These are phyloP conservation scores for Zelopaecilomyces penicillatus DNA, from an alignment of 2,329 filamentous ascomycete species.

Conservation along the genomic window DNA sequence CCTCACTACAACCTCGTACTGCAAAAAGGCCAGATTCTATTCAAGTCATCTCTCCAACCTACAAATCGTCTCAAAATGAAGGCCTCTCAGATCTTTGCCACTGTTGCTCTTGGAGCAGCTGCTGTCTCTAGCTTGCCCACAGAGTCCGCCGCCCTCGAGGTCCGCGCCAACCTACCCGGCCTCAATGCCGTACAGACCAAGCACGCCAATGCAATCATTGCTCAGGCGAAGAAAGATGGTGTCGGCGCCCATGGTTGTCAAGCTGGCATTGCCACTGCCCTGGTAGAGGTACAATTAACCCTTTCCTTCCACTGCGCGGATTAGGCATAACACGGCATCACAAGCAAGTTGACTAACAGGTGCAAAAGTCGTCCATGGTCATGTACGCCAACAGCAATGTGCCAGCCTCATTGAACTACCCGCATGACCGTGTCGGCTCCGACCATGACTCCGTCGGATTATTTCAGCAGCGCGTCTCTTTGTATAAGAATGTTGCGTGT, in stretches of 20 bases:
- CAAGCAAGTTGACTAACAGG: background rate
- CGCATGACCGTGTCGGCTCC: slow-evolving; percentile 13
- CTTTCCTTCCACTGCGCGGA: background rate
- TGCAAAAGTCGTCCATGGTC: slow-evolving; percentile 11
- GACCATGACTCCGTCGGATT: slow-evolving; percentile 16
- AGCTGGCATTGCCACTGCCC: slow-evolving; percentile 14
- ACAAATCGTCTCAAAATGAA: no score
- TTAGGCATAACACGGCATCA: background rate
- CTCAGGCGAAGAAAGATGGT: slow-evolving; percentile 8
- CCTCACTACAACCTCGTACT: no score
- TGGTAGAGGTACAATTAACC: slow-evolving; percentile 12
- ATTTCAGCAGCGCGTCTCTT: slow-evolving; percentile 16
- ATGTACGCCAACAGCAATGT: slow-evolving; percentile 14
- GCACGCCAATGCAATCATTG: slow-evolving; percentile 14
- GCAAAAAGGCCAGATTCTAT: no score
- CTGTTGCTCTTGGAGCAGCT: no score
- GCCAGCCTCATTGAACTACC: slow-evolving; percentile 12
- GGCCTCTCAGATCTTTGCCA: no score
- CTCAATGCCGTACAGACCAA: slow-evolving; percentile 12
- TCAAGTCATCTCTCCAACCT: no score
- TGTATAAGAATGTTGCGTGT: slow-evolving; percentile 15
- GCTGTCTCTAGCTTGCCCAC: no score
- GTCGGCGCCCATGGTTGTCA: slow-evolving; percentile 14
- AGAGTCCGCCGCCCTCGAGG: background rate
- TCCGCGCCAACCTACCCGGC: slow-evolving; percentile 12